Evolutionary conservation across 441 rosid genomes (phyloP), one percentile per base, ranked within the genome.

Genomic region (Pelargonium exstipulatum): DNA sequence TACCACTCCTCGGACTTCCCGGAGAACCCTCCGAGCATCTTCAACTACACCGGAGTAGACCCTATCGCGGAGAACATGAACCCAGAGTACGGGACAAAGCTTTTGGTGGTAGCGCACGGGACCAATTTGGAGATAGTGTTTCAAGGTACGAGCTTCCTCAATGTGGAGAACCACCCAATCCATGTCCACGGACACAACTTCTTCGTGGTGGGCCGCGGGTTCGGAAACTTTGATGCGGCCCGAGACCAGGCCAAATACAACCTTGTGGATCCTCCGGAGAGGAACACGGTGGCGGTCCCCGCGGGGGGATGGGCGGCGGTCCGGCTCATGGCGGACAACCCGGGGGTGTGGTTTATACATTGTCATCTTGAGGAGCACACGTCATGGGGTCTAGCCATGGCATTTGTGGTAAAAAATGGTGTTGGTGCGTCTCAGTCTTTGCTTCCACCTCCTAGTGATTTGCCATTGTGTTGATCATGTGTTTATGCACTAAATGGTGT

Each of bases 281-380:
- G 90, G 80, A 87, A 85, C 68, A 85, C 87, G 0, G 72, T 79
- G 42, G 87, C 80, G 0, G 87, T 87, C 58, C 92, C 89, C 18
- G 71, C 64, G 4, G 85, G 92, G 1, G 88, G 90, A 16, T 84
- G 92, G 91, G 85, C 87, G 0, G 90, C 88, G 17, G 70, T 87
- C 0, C 76, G 87, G 66, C 53, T 84, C 14, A 83, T 70, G 29
- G 85, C 88, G 1, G 88, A 87, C 45, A 85, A 87, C 77, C 91
- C 89, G 6, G 89, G 89, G 29, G 93, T 83, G 6, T 85, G 89
- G n/a, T n/a, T n/a, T n/a, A n/a, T n/a, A n/a, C n/a, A n/a, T n/a
- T n/a, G n/a, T n/a, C n/a, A n/a, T n/a, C 79, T 84, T 0, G 88
- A 88, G 69, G 77, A 68, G 32, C 88, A 85, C 68, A 85, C 87